phyloP scores from a whole-genome alignment of 2,329 filamentous ascomycete genomes.

The Alternaria gansuensis region DNA sequence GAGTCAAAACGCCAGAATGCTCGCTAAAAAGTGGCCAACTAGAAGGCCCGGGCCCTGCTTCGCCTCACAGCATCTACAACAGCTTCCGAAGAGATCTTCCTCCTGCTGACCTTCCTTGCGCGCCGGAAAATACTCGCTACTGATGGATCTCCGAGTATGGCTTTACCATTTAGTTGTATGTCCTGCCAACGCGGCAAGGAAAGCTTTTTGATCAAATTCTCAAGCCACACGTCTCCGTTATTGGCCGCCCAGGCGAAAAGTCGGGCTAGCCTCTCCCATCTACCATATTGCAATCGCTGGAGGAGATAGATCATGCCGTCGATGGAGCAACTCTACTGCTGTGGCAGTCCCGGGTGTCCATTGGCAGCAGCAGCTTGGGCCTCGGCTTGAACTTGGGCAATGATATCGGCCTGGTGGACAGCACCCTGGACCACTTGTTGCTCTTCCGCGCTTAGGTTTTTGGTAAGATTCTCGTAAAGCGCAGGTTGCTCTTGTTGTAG shows the following conservation, averaged over 20 bases:
- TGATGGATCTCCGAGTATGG: background rate
- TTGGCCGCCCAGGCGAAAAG: background rate
- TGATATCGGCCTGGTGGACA: slow-evolving; percentile 73
- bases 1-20: slow-evolving; percentile 44
- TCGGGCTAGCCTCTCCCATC: background rate
- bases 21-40: slow-evolving; percentile 38
- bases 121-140: too few relatives aligned
- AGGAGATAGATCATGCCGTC: slow-evolving; percentile 3
- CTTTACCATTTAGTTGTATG: background rate
- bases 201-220: background rate
- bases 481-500: slow-evolving; percentile 91
- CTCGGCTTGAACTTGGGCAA: slow-evolving; percentile 48
- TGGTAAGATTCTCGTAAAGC: slow-evolving; percentile 82
- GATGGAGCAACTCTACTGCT: slow-evolving; percentile 26
- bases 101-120: background rate
- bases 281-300: background rate
- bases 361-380: slow-evolving; percentile 37
- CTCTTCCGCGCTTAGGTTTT: slow-evolving; percentile 80
- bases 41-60: background rate
- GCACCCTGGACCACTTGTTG: slow-evolving; percentile 81
- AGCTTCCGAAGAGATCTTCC: too few relatives aligned
- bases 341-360: slow-evolving; percentile 31
- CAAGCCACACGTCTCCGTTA: too few relatives aligned
- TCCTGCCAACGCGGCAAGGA: background rate
- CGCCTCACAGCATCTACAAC: background rate